phyloP scores from a whole-genome alignment of 2,329 filamentous ascomycete species.

The Colletotrichum sp. region DNA sequence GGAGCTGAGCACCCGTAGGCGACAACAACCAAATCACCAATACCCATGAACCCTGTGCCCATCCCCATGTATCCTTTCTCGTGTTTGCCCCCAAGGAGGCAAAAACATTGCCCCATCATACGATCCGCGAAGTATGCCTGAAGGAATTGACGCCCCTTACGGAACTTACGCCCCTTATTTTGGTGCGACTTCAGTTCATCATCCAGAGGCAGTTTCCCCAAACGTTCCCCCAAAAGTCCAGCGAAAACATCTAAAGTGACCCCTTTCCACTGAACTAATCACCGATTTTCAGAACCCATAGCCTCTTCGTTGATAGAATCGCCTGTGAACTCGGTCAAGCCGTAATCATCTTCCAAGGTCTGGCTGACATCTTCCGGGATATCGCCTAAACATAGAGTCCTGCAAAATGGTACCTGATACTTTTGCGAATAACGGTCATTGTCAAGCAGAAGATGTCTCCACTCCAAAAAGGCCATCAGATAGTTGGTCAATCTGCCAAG shows the following conservation, averaged over 20 bases:
- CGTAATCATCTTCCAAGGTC: too few species aligned
- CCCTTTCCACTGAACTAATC: fast-evolving
- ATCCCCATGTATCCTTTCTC: fast-evolving
- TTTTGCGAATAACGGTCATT: fast-evolving
- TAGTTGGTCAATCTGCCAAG: fast-evolving
- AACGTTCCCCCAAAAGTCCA: fast-evolving
- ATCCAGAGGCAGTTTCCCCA: not conserved
- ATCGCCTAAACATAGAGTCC: fast-evolving
- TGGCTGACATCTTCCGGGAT: fast-evolving
- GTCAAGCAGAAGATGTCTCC: fast-evolving
- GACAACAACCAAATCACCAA: not conserved
- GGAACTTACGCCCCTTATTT: not conserved
- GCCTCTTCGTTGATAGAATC: too few species aligned
- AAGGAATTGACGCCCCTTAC: not conserved
- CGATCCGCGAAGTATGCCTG: not conserved
- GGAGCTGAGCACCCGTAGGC: not conserved
- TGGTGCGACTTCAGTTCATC: fast-evolving
- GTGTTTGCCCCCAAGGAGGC: fast-evolving
- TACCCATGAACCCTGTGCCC: not conserved
- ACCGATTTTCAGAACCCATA: too few species aligned
- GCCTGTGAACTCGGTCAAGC: fast-evolving
- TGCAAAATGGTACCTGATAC: fast-evolving
- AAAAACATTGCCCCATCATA: not conserved
- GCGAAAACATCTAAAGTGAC: not conserved
- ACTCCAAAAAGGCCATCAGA: not conserved